Evolutionary conservation across 768 basidiomycete species (phyloP).

Genomic region (Pleurotus eryngii): DNA sequence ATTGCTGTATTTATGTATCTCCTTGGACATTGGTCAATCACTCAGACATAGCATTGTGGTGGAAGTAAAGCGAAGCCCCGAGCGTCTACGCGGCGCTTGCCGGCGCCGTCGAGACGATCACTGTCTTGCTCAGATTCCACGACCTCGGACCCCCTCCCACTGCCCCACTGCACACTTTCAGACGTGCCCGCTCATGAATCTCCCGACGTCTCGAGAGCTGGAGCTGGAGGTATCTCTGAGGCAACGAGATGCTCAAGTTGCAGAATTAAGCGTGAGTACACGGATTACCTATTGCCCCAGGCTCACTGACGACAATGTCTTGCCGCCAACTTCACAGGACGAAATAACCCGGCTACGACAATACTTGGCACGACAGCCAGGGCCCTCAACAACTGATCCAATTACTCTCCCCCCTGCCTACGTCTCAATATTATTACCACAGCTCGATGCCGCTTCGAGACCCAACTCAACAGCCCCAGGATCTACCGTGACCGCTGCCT

Average conservation of each 20-base stretch:
- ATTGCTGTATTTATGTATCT: neutral
- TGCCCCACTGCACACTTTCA: conserved; percentile 6
- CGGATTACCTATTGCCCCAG: conserved; percentile 1
- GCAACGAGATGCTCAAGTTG: conserved; percentile 68
- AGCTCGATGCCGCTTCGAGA: conserved; percentile 44
- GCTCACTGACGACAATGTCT: conserved; percentile 11
- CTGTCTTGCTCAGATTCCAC: neutral
- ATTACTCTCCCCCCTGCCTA: conserved; percentile 71
- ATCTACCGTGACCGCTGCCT: conserved; percentile 65
- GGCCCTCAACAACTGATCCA: conserved; percentile 55
- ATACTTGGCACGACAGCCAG: conserved; percentile 59
- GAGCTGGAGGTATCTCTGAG: conserved; percentile 80
- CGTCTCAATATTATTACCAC: conserved; percentile 66
- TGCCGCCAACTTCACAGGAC: conserved; percentile 44
- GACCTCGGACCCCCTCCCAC: neutral
- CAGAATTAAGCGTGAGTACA: conserved; percentile 64
- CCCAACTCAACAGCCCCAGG: conserved; percentile 26
- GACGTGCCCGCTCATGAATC: conserved; percentile 44
- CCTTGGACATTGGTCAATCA: too few relatives aligned
- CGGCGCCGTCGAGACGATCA: neutral
- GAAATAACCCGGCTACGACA: conserved; percentile 70
- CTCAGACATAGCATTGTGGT: too few relatives aligned
- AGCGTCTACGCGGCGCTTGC: conserved; percentile 1
- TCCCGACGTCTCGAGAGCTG: conserved; percentile 73
- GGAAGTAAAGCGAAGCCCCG: too few relatives aligned